phyloP scores from a whole-genome alignment of 352 stramenopile genomes.

The Aphanomyces astaci region DNA sequence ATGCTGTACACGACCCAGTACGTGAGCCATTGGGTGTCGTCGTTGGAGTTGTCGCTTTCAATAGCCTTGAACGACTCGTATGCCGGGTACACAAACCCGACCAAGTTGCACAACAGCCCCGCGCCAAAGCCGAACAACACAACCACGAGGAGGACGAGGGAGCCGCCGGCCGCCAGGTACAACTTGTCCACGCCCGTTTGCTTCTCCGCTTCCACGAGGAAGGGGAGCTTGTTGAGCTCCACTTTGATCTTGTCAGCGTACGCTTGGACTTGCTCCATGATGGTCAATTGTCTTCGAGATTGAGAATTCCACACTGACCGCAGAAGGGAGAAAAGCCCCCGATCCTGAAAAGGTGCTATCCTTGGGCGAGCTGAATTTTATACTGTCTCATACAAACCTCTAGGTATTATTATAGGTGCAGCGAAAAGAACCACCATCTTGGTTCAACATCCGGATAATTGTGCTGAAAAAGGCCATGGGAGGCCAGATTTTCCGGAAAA shows the following conservation, averaged over 20 bases:
- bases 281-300: background rate
- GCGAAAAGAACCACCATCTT: background rate
- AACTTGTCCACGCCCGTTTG: conserved; percentile 17
- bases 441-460: background rate
- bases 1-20: conserved; percentile 23
- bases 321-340: background rate
- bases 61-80: conserved; percentile 84
- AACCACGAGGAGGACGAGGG: conserved; percentile 17
- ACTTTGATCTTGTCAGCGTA: conserved; percentile 20
- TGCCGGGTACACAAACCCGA: conserved; percentile 65
- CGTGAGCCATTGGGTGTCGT: conserved; percentile 38
- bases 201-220: conserved; percentile 17
- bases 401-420: background rate
- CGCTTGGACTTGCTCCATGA: conserved; percentile 20
- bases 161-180: background rate
- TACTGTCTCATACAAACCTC: background rate
- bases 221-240: conserved; percentile 17
- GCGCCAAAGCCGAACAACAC: conserved; percentile 43
- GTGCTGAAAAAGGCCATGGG: background rate
- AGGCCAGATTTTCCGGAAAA: background rate
- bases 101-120: conserved; percentile 56
- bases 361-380: background rate
- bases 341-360: background rate
- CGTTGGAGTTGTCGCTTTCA: conserved; percentile 61
- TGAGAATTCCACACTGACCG: conserved; percentile 2